Conservation (phyloP, 257 asterid genomes). For the Marsdenia floribunda region DNA sequence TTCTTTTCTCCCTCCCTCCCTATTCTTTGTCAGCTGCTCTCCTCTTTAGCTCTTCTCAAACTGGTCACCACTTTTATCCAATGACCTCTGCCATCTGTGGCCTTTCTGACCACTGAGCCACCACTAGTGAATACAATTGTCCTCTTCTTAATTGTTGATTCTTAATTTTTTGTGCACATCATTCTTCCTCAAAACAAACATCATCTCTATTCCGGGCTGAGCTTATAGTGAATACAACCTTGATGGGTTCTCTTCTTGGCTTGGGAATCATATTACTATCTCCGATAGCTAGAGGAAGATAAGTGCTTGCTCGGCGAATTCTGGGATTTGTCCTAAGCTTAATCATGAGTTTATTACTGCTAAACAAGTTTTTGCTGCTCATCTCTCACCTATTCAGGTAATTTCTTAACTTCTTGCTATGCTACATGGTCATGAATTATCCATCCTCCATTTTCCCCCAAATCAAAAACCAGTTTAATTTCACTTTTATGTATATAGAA, state of each 20-base stretch:
- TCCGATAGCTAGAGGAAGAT: constrained; percentile 64
- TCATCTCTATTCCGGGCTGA: constrained; percentile 46
- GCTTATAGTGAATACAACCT: constrained; percentile 63
- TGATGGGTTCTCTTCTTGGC: constrained; percentile 65
- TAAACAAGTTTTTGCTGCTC: constrained; percentile 68
- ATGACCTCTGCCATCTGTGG: no score
- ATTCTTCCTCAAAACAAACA: no score
- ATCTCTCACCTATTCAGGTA: constrained; percentile 83
- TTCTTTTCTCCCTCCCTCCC: no score
- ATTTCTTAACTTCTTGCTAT: background rate
- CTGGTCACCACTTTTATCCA: no score
- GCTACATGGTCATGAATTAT: background rate
- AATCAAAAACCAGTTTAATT: background rate
- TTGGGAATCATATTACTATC: constrained; percentile 60
- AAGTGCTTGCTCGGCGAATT: constrained; percentile 80
- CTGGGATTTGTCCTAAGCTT: constrained; percentile 57
- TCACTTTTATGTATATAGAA: background rate
- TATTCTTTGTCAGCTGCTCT: no score
- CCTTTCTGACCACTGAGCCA: no score
- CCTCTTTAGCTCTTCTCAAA: no score
- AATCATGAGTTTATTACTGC: constrained; percentile 37
- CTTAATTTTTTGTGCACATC: no score
- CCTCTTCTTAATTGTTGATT: no score
- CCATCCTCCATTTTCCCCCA: background rate
- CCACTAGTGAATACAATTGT: no score